Conservation (phyloP, 768 basidiomycete species). For the Krasilnikovozyma curviuscula region DNA sequence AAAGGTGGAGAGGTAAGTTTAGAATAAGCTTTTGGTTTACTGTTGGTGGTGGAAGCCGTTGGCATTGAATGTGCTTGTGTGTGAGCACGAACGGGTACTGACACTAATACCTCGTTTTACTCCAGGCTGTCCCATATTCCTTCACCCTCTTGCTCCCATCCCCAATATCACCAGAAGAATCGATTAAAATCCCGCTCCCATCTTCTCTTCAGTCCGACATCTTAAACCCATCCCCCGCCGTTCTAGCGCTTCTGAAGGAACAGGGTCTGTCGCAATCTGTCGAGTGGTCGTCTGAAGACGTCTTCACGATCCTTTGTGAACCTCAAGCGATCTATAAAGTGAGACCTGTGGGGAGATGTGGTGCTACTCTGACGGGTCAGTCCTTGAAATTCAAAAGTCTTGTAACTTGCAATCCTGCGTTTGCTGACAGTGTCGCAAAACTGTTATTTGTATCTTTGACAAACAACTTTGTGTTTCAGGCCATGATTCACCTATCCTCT, state of each 20-base stretch:
- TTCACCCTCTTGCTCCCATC: conserved; percentile 14
- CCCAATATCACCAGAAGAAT: conserved; percentile 24
- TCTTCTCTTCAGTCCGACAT: conserved; percentile 70
- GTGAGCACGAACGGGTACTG: no score
- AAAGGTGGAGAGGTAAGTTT: conserved; percentile 49
- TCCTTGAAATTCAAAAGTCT: conserved; percentile 7
- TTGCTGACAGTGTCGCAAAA: conserved; percentile 3
- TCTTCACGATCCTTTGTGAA: conserved; percentile 71
- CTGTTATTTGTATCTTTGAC: not conserved
- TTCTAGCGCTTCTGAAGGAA: conserved; percentile 6
- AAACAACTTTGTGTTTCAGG: conserved; percentile 31
- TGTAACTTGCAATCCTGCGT: not conserved
- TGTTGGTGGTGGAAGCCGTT: no score
- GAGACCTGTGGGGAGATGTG: conserved; percentile 80
- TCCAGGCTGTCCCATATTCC: not conserved
- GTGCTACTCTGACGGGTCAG: conserved; percentile 68
- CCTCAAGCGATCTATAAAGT: conserved; percentile 93
- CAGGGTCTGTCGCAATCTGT: conserved; percentile 5
- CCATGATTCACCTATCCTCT: conserved; percentile 79
- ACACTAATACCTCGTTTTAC: not conserved
- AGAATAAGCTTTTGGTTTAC: no score
- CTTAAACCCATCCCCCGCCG: conserved; percentile 26
- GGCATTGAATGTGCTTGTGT: no score
- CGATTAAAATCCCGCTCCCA: conserved; percentile 62
- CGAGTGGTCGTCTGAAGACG: conserved; percentile 42